A percentile compares a stretch with the other conserved stretches of the same genome.
These are phyloP conservation scores for Reutealis trisperma DNA, from an alignment of 345 rosid species.

Conservation along the genomic window DNA sequence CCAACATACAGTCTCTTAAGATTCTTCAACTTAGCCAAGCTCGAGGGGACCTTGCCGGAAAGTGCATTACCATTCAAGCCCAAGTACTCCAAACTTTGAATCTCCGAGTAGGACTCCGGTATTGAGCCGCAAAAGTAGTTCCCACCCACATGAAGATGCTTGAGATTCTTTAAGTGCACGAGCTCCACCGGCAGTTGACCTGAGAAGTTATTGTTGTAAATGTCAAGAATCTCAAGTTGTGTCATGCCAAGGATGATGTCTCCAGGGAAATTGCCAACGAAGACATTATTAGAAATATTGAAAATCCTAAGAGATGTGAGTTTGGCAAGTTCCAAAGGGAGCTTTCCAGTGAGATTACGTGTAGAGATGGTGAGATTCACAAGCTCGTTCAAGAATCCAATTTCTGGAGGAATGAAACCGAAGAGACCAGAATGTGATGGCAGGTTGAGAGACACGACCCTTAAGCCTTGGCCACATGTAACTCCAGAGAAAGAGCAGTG, in stretches of 20 bases:
- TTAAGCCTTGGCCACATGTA: constrained; percentile 48
- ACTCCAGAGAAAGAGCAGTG: constrained; percentile 91
- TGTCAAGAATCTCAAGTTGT: constrained; percentile 60
- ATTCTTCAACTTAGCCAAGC: constrained; percentile 60
- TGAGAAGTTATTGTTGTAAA: constrained; percentile 65
- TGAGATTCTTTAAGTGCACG: constrained; percentile 49
- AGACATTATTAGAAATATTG: constrained; percentile 64
- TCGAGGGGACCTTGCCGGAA: constrained; percentile 54
- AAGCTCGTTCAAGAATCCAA: constrained; percentile 58
- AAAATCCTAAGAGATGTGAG: constrained; percentile 59
- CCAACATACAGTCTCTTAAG: constrained; percentile 58
- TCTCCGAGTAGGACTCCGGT: constrained; percentile 69
- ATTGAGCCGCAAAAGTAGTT: constrained; percentile 73
- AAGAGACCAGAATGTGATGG: constrained; percentile 42
- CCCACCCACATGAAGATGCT: constrained; percentile 63
- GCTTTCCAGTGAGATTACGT: constrained; percentile 50
- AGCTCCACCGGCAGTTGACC: constrained; percentile 62
- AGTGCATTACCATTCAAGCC: constrained; percentile 64
- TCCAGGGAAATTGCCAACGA: constrained; percentile 60
- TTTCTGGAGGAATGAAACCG: constrained; percentile 67
- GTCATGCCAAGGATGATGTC: constrained; percentile 48
- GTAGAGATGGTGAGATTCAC: constrained; percentile 59
- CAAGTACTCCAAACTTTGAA: constrained; percentile 61
- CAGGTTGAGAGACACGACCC: constrained; percentile 64
- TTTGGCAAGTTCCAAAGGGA: constrained; percentile 58